Conservation (phyloP, 2,329 filamentous ascomycete genomes). For the Apiospora rasikravindrae region DNA sequence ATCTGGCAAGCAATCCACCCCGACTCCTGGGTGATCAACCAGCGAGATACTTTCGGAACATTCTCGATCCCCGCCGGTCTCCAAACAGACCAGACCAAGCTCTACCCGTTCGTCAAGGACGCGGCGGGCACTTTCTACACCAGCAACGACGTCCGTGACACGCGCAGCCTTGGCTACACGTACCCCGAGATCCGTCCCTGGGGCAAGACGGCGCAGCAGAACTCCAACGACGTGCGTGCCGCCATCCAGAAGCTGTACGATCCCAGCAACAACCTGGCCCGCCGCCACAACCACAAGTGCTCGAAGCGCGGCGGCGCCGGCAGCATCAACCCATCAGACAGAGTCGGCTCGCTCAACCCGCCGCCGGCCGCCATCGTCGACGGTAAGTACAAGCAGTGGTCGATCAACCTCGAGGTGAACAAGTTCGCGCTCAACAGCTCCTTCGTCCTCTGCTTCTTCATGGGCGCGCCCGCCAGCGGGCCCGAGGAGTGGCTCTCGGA, state of each 20-base stretch:
- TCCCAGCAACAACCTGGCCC: conserved; percentile 10
- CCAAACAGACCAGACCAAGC: conserved; percentile 5
- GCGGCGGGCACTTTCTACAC: conserved; percentile 16
- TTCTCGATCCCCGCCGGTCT: conserved; percentile 6
- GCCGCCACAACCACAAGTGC: background rate
- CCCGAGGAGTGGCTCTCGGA: conserved; percentile 5
- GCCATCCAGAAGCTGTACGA: conserved; percentile 18
- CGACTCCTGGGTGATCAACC: conserved; percentile 18
- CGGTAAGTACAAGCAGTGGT: conserved; percentile 21
- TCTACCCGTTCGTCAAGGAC: conserved; percentile 16
- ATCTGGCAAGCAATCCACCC: conserved; percentile 35
- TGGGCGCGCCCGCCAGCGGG: background rate
- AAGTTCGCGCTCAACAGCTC: conserved; percentile 20
- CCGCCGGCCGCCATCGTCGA: conserved; percentile 10
- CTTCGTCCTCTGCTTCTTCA: conserved; percentile 19
- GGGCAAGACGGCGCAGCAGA: conserved; percentile 15
- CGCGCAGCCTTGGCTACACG: conserved; percentile 12
- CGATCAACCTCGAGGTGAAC: conserved; percentile 12
- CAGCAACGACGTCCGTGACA: conserved; percentile 18
- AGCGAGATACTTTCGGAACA: background rate
- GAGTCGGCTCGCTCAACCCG: conserved; percentile 12
- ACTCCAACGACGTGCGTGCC: conserved; percentile 15
- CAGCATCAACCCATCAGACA: background rate
- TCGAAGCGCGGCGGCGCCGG: conserved; percentile 5
- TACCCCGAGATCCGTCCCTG: conserved; percentile 22